phyloP scores from a whole-genome alignment of 2,329 filamentous ascomycete species.

The Phyllosticta citriasiana region DNA sequence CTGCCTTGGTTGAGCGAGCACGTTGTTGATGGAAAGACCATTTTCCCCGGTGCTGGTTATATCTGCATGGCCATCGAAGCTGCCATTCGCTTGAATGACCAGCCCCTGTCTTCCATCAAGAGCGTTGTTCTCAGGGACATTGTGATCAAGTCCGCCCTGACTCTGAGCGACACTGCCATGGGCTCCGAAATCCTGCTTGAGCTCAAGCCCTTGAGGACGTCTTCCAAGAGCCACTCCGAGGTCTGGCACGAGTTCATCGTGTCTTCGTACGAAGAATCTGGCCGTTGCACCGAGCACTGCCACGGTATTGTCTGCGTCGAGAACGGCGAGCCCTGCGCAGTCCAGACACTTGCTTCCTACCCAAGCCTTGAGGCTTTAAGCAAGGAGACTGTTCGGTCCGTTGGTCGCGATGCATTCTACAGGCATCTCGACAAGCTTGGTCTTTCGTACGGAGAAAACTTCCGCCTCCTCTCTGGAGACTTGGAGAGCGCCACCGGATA shows the following conservation, averaged over 20 bases:
- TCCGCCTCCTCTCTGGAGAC: not conserved
- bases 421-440: not conserved
- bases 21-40: constrained; percentile 19
- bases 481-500: not conserved
- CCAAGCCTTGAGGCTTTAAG: not conserved
- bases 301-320: constrained; percentile 1
- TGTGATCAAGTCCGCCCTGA: not conserved
- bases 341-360: not conserved
- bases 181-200: not conserved
- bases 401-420: not conserved
- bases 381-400: not conserved
- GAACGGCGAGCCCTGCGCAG: not conserved
- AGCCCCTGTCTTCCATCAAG: constrained; percentile 12
- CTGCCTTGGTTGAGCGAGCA: constrained; percentile 16
- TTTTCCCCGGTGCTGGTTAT: constrained; percentile 39
- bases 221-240: constrained; percentile 2
- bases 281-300: not conserved
- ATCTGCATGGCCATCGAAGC: constrained; percentile 29
- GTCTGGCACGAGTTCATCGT: not conserved
- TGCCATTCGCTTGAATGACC: not conserved
- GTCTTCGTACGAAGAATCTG: not conserved
- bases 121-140: constrained; percentile 13
- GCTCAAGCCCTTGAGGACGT: not conserved
- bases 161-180: not conserved
- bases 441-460: not conserved